These are phyloP conservation scores for Pseudogymnoascus destructans DNA, from an alignment of 2,329 filamentous ascomycete species.

Conservation along the genomic window DNA sequence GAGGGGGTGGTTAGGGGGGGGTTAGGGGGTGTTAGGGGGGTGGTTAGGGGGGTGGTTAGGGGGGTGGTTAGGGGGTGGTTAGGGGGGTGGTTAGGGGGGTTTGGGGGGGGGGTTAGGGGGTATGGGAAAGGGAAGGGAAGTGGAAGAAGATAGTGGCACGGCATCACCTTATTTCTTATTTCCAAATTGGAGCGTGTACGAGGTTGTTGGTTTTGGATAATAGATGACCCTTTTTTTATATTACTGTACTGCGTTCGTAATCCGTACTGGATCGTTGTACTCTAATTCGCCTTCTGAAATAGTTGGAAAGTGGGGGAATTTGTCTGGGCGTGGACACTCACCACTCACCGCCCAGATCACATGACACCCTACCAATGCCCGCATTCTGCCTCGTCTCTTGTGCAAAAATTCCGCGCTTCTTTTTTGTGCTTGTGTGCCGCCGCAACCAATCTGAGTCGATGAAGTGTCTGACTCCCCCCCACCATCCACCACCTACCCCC, in stretches of 20 bases:
- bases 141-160: not conserved
- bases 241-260: conserved; percentile 7
- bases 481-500: not conserved
- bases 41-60: not conserved
- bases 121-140: not conserved
- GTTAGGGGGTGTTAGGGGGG: not conserved
- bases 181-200: not conserved
- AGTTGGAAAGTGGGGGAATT: not conserved
- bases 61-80: not conserved
- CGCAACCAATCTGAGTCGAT: not conserved
- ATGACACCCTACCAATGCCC: not conserved
- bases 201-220: not conserved
- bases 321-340: not conserved
- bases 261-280: not conserved
- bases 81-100: not conserved
- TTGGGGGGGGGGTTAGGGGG: not conserved
- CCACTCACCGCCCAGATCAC: conserved; percentile 5
- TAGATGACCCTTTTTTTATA: conserved; percentile 1
- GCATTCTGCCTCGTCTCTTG: not conserved
- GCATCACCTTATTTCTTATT: not conserved
- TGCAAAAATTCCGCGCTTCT: not conserved
- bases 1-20: not conserved
- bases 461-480: not conserved
- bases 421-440: not conserved
- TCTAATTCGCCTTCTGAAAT: not conserved